These are phyloP conservation scores for Parasitella parasitica DNA, from an alignment of 371 early-diverging fungal species.

Conservation along the genomic window DNA sequence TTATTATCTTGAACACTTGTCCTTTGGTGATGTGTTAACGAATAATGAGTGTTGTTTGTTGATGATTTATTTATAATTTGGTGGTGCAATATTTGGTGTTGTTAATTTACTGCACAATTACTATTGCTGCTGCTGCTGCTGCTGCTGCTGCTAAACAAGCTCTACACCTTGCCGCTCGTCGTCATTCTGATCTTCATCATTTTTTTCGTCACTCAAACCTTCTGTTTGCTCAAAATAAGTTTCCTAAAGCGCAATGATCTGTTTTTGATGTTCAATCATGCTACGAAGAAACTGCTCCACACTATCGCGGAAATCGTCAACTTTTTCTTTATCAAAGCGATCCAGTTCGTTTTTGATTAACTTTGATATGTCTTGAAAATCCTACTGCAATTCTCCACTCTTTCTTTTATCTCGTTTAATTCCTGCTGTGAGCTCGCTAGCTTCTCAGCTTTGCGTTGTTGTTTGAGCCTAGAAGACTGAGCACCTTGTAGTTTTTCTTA, in stretches of 20 bases:
- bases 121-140: not conserved
- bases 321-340: constrained; percentile 84
- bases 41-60: too few species aligned
- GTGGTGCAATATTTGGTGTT: not conserved
- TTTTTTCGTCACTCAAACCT: constrained; percentile 27
- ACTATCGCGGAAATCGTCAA: constrained; percentile 78
- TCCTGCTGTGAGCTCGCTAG: constrained; percentile 63
- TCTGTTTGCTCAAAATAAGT: constrained; percentile 57
- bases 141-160: not conserved
- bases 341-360: constrained; percentile 77
- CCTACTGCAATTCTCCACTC: constrained; percentile 54
- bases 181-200: not conserved
- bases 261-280: constrained; percentile 82
- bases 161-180: not conserved
- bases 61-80: too few species aligned
- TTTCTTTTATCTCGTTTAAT: constrained; percentile 63
- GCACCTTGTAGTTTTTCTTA: constrained; percentile 57
- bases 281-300: constrained; percentile 74
- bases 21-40: too few species aligned
- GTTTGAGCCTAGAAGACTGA: constrained; percentile 62
- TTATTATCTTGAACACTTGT: too few species aligned
- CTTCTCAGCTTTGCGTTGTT: constrained; percentile 65
- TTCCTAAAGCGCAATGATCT: constrained; percentile 73
- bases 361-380: constrained; percentile 74
- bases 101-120: too few species aligned